Evolutionary conservation across 768 basidiomycete species (phyloP).

Genomic region (Fistulinella prunicolor): DNA sequence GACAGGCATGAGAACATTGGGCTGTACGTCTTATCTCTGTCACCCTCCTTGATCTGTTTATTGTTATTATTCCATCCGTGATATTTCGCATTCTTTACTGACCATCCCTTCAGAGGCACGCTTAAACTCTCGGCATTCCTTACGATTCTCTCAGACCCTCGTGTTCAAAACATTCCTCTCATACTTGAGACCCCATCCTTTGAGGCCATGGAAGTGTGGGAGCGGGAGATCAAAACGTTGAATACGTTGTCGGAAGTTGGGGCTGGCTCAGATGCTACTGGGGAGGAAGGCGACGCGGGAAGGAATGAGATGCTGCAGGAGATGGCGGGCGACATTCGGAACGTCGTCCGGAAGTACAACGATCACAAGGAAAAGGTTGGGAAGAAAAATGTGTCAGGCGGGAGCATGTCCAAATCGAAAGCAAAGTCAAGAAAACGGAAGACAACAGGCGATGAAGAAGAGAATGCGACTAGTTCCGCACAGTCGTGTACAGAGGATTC

Average conservation of each 20-base stretch:
- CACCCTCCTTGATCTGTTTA: neutral
- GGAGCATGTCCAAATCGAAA: constrained; percentile 1
- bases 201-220: constrained; percentile 67
- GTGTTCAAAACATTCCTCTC: constrained; percentile 68
- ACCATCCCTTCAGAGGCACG: constrained; percentile 49
- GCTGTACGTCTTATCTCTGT: constrained; percentile 48
- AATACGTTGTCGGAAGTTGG: constrained; percentile 38
- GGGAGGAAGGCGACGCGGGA: neutral
- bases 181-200: constrained; percentile 80
- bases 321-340: constrained; percentile 13
- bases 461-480: constrained; percentile 3
- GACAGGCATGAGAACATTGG: constrained; percentile 88
- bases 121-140: constrained; percentile 63
- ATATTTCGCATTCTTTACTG: neutral
- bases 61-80: neutral
- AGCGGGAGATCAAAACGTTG: constrained; percentile 65
- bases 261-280: neutral
- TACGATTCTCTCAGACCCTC: constrained; percentile 64
- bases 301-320: constrained; percentile 2
- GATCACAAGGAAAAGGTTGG: constrained; percentile 6
- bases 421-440: constrained; percentile 7
- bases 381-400: neutral
- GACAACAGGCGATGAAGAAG: constrained; percentile 4
- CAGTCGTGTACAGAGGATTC: constrained; percentile 1
- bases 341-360: constrained; percentile 11